phyloP scores from a whole-genome alignment of 345 rosid genomes.

The Eucalyptus tenuipes region DNA sequence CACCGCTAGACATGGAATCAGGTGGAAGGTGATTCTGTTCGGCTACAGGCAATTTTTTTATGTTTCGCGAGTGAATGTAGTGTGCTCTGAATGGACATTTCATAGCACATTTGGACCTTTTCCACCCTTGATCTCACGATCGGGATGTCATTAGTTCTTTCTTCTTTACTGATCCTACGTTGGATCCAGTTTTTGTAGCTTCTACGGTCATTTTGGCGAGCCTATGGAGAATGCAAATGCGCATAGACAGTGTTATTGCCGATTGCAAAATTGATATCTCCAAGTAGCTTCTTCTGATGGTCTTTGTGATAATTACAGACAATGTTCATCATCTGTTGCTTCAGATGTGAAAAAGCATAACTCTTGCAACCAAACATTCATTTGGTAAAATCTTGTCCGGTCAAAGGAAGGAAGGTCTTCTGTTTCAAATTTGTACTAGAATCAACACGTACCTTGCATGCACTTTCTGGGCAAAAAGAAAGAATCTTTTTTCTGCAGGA shows the following conservation, averaged over 20 bases:
- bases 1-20: conserved; percentile 17
- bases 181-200: not conserved
- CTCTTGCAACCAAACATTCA: not conserved
- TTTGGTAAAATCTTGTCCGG: not conserved
- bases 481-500: not conserved
- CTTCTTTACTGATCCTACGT: not conserved
- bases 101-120: not conserved
- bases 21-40: conserved; percentile 20
- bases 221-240: not conserved
- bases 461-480: not conserved
- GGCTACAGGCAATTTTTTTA: not conserved
- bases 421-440: not conserved
- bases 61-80: not conserved
- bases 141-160: not conserved
- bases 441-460: not conserved
- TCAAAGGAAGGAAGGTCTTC: not conserved
- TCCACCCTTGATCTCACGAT: not conserved
- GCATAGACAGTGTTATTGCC: not conserved
- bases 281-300: not conserved
- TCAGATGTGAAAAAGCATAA: not conserved
- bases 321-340: too few relatives aligned
- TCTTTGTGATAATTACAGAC: too few relatives aligned
- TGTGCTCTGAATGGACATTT: not conserved
- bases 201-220: not conserved
- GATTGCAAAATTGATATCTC: not conserved